Evolutionary conservation across 2,329 filamentous ascomycete species (phyloP), one percentile per base, ranked within the genome.

Genomic region (Penicillium thymicola): DNA sequence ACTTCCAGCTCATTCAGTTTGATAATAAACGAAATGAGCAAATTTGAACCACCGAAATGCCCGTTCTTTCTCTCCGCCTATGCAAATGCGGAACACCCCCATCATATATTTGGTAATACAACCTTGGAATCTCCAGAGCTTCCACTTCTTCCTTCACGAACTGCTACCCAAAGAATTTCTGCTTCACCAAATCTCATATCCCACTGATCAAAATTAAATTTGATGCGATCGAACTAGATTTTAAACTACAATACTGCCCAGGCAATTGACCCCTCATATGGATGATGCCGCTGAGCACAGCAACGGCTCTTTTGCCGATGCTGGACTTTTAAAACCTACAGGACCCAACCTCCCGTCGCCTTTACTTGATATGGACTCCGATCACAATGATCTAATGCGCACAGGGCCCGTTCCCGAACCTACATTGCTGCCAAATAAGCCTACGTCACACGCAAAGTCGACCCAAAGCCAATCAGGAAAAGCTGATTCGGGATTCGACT

Each of bases 241-340:
- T 13, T 3, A 10, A 38, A 49, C 18, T 8, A 6, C 25, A 21
- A 18, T 25, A 30, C 30, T 23, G 9, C 13, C 2, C 25, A 30
- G 25, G 41, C 44, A 18, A 28, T 56, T 54, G 37, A 32, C 40
- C n/a, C 30, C 51, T 46, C 44, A 14, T 41, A 69, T 67, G 62
- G 68, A 65, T 47, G 18, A 36, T 44, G 18, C 53, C 53, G 59
- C 64, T 60, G 54, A 64, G 47, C 58, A 61, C 32, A 64, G 61
- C 53, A 56, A 61, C 53, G 58, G 64, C 61, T 60, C 64, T n/a
- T 54, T 58, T 47, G 60, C 57, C 58, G 48, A 87, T 42, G 71
- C 67, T 37, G 70, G 69, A 77, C 53, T 81, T 4, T 51, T 65
- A 11, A 67, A 27, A 43, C 51, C 16, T 53, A 67, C 28, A 56